Evolutionary conservation across 257 asterid species (phyloP).

Genomic region (Solanum stenotomum): DNA sequence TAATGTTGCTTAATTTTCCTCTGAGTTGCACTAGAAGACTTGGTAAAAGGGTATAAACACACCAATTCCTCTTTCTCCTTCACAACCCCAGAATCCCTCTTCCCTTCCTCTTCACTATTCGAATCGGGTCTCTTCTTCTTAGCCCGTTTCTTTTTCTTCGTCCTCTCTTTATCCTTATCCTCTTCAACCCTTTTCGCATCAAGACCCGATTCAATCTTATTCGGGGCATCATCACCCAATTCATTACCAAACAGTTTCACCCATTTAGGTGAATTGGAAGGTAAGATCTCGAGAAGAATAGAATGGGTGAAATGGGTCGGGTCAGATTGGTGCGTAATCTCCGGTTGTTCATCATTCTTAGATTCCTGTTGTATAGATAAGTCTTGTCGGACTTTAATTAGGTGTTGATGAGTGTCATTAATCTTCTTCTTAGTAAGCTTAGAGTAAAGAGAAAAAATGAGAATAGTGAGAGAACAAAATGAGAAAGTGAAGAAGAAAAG

Average conservation of each 20-base stretch:
- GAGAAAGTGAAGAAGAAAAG: conserved; percentile 21
- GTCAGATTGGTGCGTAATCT: conserved; percentile 5
- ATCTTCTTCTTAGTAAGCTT: neutral
- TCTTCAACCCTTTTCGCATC: conserved; percentile 3
- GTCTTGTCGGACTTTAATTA: conserved; percentile 9
- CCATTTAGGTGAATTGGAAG: conserved; percentile 49
- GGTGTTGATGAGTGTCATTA: neutral
- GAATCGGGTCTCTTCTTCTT: conserved; percentile 54
- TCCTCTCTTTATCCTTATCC: conserved; percentile 37
- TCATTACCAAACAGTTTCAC: conserved; percentile 18
- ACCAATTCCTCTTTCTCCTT: conserved; percentile 47
- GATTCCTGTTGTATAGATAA: conserved; percentile 22
- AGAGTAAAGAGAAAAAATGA: conserved; percentile 36
- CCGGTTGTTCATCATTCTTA: neutral
- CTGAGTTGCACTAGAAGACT: conserved; percentile 62
- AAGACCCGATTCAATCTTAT: conserved; percentile 25
- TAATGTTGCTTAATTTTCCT: conserved; percentile 72
- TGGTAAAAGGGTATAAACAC: conserved; percentile 59
- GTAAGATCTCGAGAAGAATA: conserved; percentile 52
- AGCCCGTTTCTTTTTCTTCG: conserved; percentile 55
- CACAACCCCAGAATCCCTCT: conserved; percentile 10
- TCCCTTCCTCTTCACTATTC: conserved; percentile 10
- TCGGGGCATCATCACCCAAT: conserved; percentile 17
- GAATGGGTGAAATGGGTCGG: conserved; percentile 38
- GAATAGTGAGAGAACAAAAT: conserved; percentile 21